Percentiles rank a stretch among this genome's conserved stretches.
These are phyloP conservation scores for Paramecium caudatum DNA, from an alignment of 73 alveolate species.

Conservation along the genomic window DNA sequence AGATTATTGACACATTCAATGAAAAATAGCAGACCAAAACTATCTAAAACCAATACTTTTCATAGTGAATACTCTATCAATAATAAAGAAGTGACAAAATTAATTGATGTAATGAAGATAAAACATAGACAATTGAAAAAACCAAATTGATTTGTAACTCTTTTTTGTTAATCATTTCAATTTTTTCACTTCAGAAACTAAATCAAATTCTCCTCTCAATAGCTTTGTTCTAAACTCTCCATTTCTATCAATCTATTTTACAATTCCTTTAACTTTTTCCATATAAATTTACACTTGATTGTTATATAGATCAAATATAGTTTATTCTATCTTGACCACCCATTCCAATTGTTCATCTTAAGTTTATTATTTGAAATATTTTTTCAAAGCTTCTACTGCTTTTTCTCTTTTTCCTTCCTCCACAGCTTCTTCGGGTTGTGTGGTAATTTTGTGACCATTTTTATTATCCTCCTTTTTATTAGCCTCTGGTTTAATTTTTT, in stretches of 20 bases:
- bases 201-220: not conserved
- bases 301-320: not conserved
- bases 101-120: not conserved
- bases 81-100: not conserved
- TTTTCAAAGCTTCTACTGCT: slow-evolving; percentile 8
- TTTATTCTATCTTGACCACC: not conserved
- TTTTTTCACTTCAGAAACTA: not conserved
- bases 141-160: not conserved
- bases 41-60: not conserved
- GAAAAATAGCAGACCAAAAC: not conserved
- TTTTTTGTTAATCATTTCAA: not conserved
- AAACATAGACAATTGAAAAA: not conserved
- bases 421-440: too few relatives aligned
- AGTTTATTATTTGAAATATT: not conserved
- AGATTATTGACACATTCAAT: not conserved
- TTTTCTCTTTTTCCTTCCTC: slow-evolving; percentile 43
- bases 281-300: not conserved
- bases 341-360: not conserved
- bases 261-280: slow-evolving; percentile 48
- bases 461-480: too few relatives aligned
- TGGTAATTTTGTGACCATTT: too few relatives aligned
- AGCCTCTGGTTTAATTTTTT: too few relatives aligned
- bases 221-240: not conserved
- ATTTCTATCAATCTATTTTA: not conserved
- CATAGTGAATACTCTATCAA: not conserved